Conservation (phyloP, 805 yeast species). For the Lipomyces sp. region DNA sequence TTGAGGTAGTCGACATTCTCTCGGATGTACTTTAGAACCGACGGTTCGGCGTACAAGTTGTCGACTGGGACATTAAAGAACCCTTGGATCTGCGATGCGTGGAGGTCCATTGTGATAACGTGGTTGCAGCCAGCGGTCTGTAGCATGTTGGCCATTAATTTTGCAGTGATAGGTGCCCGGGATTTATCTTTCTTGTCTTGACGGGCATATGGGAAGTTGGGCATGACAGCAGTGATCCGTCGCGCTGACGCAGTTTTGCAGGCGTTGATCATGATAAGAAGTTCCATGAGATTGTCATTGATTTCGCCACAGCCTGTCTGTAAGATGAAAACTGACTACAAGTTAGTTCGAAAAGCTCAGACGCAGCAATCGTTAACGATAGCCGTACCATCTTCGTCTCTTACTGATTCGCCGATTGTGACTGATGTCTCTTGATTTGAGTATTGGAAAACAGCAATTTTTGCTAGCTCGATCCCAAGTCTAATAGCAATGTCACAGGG, state of each 20-base stretch:
- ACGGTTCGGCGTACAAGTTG: conserved; percentile 93
- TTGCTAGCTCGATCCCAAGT: conserved; percentile 70
- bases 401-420: conserved; percentile 80
- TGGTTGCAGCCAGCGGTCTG: conserved; percentile 95
- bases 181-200: conserved; percentile 96
- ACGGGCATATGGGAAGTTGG: conserved; percentile 95
- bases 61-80: conserved; percentile 95
- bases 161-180: conserved; percentile 96
- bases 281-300: conserved; percentile 85
- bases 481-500: conserved; percentile 37
- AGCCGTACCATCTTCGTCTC: conserved; percentile 73
- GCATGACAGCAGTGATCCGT: conserved; percentile 90
- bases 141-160: conserved; percentile 85
- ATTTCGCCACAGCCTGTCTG: conserved; percentile 87
- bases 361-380: not conserved
- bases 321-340: conserved; percentile 36
- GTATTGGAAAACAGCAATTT: conserved; percentile 80
- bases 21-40: conserved; percentile 78
- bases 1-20: conserved; percentile 61
- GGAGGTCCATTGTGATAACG: conserved; percentile 94
- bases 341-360: not conserved
- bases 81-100: conserved; percentile 97
- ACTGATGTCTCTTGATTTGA: conserved; percentile 90
- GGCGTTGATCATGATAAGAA: conserved; percentile 88
- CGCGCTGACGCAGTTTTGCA: conserved; percentile 96